Evolutionary conservation across 495 filamentous ascomycete genomes (phyloP).

Genomic region (Annulohypoxylon nitens): DNA sequence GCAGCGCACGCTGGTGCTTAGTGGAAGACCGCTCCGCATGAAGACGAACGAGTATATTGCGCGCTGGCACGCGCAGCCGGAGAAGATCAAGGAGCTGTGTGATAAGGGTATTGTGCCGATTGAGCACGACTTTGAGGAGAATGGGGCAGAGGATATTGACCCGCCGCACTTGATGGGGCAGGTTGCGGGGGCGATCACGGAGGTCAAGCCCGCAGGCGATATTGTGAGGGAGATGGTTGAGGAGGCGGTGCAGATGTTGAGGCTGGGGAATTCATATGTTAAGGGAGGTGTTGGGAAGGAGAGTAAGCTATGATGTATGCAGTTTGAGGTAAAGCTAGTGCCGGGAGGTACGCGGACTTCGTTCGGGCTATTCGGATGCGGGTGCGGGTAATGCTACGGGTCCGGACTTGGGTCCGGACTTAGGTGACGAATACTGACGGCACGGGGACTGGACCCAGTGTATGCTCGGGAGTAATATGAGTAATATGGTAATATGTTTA

Average conservation of each 20-base stretch:
- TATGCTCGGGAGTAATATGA: neutral
- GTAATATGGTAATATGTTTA: neutral
- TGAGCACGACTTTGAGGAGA: slow-evolving; percentile 81
- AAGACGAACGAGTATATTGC: slow-evolving; percentile 84
- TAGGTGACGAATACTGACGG: neutral
- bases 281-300: slow-evolving; percentile 31
- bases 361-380: neutral
- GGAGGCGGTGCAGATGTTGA: slow-evolving; percentile 79
- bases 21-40: slow-evolving; percentile 82
- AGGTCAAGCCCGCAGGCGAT: slow-evolving; percentile 80
- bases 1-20: slow-evolving; percentile 79
- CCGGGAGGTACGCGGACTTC: neutral
- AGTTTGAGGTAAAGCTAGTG: too few species aligned
- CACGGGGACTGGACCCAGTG: neutral
- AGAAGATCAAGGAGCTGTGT: slow-evolving; percentile 78
- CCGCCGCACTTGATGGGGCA: slow-evolving; percentile 94
- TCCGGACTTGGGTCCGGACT: neutral
- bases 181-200: slow-evolving; percentile 79
- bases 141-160: slow-evolving; percentile 78
- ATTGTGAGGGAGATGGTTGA: slow-evolving; percentile 91
- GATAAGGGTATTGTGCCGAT: slow-evolving; percentile 81
- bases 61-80: slow-evolving; percentile 79
- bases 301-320: slow-evolving; percentile 61
- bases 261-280: slow-evolving; percentile 65
- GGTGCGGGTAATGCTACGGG: neutral